Evolutionary conservation across 768 basidiomycete species (phyloP), one percentile per base, ranked within the genome.

Genomic region (Tremella yokohamensis): DNA sequence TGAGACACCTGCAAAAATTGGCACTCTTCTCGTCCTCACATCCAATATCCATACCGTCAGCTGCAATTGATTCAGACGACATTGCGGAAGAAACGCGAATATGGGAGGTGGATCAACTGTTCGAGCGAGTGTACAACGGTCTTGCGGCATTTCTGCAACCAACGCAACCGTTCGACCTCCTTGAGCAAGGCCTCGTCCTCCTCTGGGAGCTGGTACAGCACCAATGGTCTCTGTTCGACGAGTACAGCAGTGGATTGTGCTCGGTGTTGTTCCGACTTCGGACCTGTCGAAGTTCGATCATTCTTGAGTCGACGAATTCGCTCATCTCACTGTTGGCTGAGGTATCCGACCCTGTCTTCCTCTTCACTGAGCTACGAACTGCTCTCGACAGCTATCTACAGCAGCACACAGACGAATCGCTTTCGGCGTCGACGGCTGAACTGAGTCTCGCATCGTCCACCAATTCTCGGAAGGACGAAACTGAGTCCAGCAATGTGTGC

Each of bases 121-220:
- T 90, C 66, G 85, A 88, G 49, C 80, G 80, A 52, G 71, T 92
- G 53, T 86, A 90, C 67, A 81, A 80, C 47, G 84, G 83, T 15
- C 77, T 94, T 51, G 74, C 86, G 49, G 79, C 79, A 40, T 87
- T 83, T 68, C 71, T 93, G 65, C 81, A 84, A 8, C 82, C 84
- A 22, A 72, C 78, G 25, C 16, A 49, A 24, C 24, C 44, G 19
- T 34, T 61, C 40, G 29, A 40, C 24, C 29, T 52, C 34, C 69
- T 92, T 88, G 78, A 78, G 49, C 42, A 45, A 45, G 42, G n/a
- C 8, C 77, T 93, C 63, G 87, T 91, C 57, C 79, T 88, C 29
- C 69, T 90, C 11, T 92, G 87, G 87, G 90, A 92, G 75, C 80
- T 90, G 70, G 78, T 93, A 4, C 86, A 86, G 68, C 82, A 86